Base-by-base conservation (phyloP, 352 stramenopile species). In the Phytopythium aichiense region DNA sequence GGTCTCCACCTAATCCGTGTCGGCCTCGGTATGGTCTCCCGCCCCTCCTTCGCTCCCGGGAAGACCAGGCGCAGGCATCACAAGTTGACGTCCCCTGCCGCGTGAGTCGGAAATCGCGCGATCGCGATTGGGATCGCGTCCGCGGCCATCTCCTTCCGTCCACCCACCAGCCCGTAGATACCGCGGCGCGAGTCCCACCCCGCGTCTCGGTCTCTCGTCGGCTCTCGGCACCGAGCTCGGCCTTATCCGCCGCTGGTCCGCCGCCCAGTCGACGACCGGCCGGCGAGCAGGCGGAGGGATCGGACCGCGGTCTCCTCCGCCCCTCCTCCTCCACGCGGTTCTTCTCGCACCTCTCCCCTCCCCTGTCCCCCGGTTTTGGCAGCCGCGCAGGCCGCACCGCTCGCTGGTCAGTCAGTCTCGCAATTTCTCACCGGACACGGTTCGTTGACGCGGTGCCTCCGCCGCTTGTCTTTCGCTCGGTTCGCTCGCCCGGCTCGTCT, bases 401-500 rank as follows among this genome's bases (percentile, higher is more conserved):
- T 46, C 40, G 18, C 40, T 15, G 38, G 9, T 20, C 38, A 20
- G 15, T 28, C 42, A 49, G 42, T 49, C 42, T 28, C 18, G 42
- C 42, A 49, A 28, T 28, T 49, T 54, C 48, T 54, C 48, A 13
- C 23, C 18, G 7, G 48, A 25, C 25, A 11, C 42, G n/a, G 20
- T 28, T 49, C 42, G 42, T 49, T 28, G 42, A 28, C 46, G 8
- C 46, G 46, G 22, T 18, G 46, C 46, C 15, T 2, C 46, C 16
- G 25, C 48, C 48, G 48, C 48, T 54, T 54, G 23, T 54, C 48
- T 54, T 54, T 54, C 20, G 13, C 12, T 25, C 16, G n/a, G n/a
- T 22, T 52, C 11, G 22, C 6, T 35, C 48, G 4, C 23, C 48
- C 48, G 4, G 28, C 22, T 54, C 40, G 35, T 73, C 49, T 68